Percentiles rank a stretch among this genome's conserved stretches.
These are phyloP conservation scores for Trichoderma atrobrunneum DNA, from an alignment of 2,329 filamentous ascomycete species.

Conservation along the genomic window DNA sequence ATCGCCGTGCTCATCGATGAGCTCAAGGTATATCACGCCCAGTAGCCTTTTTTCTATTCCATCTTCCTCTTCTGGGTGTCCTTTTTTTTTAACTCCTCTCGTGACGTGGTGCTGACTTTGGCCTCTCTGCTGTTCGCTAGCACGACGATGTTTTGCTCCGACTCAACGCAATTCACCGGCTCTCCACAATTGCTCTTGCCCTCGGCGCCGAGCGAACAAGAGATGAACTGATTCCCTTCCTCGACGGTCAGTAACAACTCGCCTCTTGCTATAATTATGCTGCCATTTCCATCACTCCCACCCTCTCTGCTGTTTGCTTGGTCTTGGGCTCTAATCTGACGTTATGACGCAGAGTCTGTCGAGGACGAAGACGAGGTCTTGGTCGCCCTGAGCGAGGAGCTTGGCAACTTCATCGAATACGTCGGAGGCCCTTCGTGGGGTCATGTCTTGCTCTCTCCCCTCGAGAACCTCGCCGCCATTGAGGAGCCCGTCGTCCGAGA, in stretches of 20 bases:
- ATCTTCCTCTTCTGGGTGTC: conserved; percentile 21
- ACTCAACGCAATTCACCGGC: conserved; percentile 95
- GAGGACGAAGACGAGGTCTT: conserved; percentile 99
- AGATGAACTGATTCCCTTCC: conserved; percentile 97
- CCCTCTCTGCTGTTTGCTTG: neutral
- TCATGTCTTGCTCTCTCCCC: conserved; percentile 91
- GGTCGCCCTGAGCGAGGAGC: conserved; percentile 93
- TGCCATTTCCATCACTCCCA: neutral
- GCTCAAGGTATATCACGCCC: conserved; percentile 72
- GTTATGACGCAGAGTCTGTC: conserved; percentile 72
- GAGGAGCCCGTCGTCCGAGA: conserved; percentile 97
- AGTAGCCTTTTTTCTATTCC: conserved; percentile 18
- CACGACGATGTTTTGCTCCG: conserved; percentile 98
- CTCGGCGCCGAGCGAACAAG: conserved; percentile 93
- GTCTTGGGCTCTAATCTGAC: conserved; percentile 3
- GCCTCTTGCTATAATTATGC: conserved; percentile 5
- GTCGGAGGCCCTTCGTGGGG: conserved; percentile 91
- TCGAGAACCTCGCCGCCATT: conserved; percentile 97
- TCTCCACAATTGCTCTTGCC: conserved; percentile 96
- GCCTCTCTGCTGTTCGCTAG: conserved; percentile 45
- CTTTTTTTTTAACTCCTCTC: conserved; percentile 13
- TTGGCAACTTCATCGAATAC: conserved; percentile 95
- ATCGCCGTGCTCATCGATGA: conserved; percentile 99
- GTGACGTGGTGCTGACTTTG: conserved; percentile 28
- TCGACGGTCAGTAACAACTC: conserved; percentile 73